A percentile compares a stretch with the other conserved stretches of the same genome.
Evolutionary conservation across 2,329 filamentous ascomycete species (phyloP).

Genomic region (Chaetothyriales sp.): DNA sequence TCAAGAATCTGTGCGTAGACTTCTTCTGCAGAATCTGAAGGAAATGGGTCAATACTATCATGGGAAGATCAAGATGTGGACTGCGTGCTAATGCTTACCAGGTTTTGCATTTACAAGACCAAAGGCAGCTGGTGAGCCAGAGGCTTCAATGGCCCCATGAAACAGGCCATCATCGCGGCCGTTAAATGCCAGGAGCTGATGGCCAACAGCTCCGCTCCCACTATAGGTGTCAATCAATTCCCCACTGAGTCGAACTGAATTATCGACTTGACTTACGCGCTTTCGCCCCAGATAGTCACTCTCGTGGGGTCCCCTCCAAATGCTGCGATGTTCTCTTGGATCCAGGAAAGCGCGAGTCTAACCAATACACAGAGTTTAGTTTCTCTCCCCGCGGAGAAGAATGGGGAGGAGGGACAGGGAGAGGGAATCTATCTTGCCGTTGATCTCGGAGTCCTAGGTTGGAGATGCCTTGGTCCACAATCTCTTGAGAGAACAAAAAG

Average conservation of each 20-base stretch:
- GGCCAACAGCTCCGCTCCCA: conserved; percentile 16
- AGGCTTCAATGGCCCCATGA: conserved; percentile 14
- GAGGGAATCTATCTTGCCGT: conserved; percentile 13
- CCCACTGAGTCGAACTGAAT: no score
- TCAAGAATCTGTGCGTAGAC: conserved; percentile 48
- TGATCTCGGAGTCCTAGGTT: conserved; percentile 43
- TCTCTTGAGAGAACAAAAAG: conserved; percentile 24
- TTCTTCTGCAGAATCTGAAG: conserved; percentile 30
- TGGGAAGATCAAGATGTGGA: no score
- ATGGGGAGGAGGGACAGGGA: no score
- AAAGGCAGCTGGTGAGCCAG: conserved; percentile 10
- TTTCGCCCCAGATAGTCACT: conserved; percentile 27
- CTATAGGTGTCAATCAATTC: no score
- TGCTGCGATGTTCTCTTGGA: conserved; percentile 24
- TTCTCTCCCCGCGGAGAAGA: no score
- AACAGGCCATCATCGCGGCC: conserved; percentile 18
- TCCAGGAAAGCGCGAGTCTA: conserved; percentile 24
- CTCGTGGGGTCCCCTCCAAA: conserved; percentile 24
- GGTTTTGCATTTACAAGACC: no score
- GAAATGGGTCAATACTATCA: no score
- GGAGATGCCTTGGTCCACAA: conserved; percentile 20
- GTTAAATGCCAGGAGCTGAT: conserved; percentile 15
- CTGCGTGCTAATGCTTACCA: no score
- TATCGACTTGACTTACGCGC: conserved; percentile 11
- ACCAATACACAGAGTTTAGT: no score